phyloP scores from a whole-genome alignment of 164 flowering plant genomes.

The Stephania yunnanensis region DNA sequence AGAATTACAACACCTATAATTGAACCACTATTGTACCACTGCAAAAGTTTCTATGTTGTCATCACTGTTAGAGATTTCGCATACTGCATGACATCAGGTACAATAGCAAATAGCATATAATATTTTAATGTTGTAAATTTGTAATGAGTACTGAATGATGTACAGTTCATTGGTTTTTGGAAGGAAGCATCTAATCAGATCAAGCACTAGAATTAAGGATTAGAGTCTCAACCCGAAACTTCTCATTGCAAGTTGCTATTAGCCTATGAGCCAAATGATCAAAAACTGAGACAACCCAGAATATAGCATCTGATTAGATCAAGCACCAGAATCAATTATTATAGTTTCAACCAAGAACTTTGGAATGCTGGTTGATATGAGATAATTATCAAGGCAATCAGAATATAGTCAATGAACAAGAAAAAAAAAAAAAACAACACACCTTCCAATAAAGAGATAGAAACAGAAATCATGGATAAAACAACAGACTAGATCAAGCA shows the following conservation, averaged over 20 bases:
- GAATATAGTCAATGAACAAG: background rate
- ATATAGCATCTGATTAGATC: no score
- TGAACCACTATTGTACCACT: background rate
- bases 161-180: background rate
- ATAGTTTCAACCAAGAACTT: background rate
- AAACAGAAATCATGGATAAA: background rate
- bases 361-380: background rate
- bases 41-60: background rate
- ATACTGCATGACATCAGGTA: background rate
- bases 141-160: background rate
- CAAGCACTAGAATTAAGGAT: no score
- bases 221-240: no score
- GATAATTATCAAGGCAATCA: background rate
- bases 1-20: background rate
- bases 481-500: background rate
- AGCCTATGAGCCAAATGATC: no score
- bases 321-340: no score
- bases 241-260: no score
- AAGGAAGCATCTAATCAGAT: no score
- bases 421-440: no score
- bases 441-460: background rate
- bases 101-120: background rate
- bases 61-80: background rate
- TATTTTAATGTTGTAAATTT: background rate
- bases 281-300: no score